Percentiles rank a stretch among this genome's conserved stretches.
Evolutionary conservation across 2,329 filamentous ascomycete species (phyloP).

Genomic region (Alternaria conjuncta): DNA sequence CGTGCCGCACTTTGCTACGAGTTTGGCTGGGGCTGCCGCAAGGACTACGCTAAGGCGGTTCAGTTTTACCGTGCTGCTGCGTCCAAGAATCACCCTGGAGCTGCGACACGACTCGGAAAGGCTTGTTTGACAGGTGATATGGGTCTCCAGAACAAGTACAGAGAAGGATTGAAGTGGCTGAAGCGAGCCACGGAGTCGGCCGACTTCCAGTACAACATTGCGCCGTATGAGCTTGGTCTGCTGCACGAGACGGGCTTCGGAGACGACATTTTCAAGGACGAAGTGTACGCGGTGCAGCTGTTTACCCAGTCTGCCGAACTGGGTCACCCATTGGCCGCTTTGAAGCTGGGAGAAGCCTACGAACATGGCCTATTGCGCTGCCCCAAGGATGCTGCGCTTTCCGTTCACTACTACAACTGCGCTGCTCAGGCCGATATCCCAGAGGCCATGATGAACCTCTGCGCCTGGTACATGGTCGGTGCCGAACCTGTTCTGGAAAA

Average conservation of each 20-base stretch:
- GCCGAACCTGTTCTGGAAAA: slow-evolving; percentile 91
- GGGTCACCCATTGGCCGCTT: slow-evolving; percentile 84
- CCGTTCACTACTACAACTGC: slow-evolving; percentile 95
- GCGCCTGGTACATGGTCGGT: slow-evolving; percentile 97
- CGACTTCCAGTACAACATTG: slow-evolving; percentile 88
- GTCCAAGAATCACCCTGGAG: slow-evolving; percentile 92
- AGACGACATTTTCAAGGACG: slow-evolving; percentile 91
- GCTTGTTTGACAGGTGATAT: slow-evolving; percentile 90
- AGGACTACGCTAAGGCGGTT: slow-evolving; percentile 87
- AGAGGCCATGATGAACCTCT: slow-evolving; percentile 95
- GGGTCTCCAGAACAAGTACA: slow-evolving; percentile 80
- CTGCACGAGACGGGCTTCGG: slow-evolving; percentile 94
- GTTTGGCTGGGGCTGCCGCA: slow-evolving; percentile 94
- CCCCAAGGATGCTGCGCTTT: slow-evolving; percentile 87
- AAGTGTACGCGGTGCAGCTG: slow-evolving; percentile 87
- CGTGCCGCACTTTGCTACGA: slow-evolving; percentile 94
- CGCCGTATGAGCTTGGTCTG: slow-evolving; percentile 86
- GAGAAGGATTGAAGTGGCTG: slow-evolving; percentile 94
- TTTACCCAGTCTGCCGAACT: slow-evolving; percentile 94
- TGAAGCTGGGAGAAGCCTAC: slow-evolving; percentile 92
- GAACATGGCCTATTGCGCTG: slow-evolving; percentile 89
- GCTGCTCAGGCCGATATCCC: slow-evolving; percentile 85
- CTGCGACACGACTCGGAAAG: slow-evolving; percentile 89
- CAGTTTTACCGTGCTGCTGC: slow-evolving; percentile 92
- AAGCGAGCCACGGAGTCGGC: slow-evolving; percentile 91